Evolutionary conservation across 2,329 filamentous ascomycete genomes (phyloP).

Genomic region (Thelonectria rubi): DNA sequence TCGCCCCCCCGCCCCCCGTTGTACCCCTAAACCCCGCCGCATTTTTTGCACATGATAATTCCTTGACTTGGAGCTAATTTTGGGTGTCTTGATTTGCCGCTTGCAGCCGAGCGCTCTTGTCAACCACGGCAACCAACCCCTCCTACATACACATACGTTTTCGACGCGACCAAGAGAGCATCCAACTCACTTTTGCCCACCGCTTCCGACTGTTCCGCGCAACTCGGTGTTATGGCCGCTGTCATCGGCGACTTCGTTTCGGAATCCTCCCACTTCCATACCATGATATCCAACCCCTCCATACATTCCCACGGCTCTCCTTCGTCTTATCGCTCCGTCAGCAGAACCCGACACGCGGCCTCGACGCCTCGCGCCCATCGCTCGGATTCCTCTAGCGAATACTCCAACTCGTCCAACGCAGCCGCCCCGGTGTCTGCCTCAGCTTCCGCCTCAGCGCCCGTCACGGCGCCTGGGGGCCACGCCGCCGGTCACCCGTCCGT

Average conservation of each 20-base stretch:
- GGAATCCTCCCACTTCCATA: slow-evolving; percentile 75
- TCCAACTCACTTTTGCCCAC: slow-evolving; percentile 21
- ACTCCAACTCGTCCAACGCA: slow-evolving; percentile 25
- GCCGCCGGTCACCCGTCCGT: slow-evolving; percentile 42
- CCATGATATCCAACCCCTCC: slow-evolving; percentile 68
- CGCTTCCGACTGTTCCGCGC: slow-evolving; percentile 14
- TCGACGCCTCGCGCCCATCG: slow-evolving; percentile 43
- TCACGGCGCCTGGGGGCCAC: slow-evolving; percentile 36
- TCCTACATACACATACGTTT: slow-evolving; percentile 30
- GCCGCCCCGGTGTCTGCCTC: slow-evolving; percentile 18
- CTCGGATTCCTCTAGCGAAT: slow-evolving; percentile 34
- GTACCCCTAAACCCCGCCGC: slow-evolving; percentile 25
- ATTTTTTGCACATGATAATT: slow-evolving; percentile 20
- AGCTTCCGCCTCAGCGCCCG: slow-evolving; percentile 31
- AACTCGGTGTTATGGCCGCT: slow-evolving; percentile 65
- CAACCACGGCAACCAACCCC: slow-evolving; percentile 30
- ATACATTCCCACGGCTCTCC: slow-evolving; percentile 54
- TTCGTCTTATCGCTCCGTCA: slow-evolving; percentile 42
- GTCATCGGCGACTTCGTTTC: slow-evolving; percentile 77
- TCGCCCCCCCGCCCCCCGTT: slow-evolving; percentile 14
- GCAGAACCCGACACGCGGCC: slow-evolving; percentile 42
- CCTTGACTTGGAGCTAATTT: slow-evolving; percentile 33
- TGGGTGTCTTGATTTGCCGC: slow-evolving; percentile 28
- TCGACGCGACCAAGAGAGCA: slow-evolving; percentile 36
- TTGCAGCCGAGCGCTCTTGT: slow-evolving; percentile 31